phyloP scores from a whole-genome alignment of 2,329 filamentous ascomycete genomes.

The Colletotrichum liriopes region DNA sequence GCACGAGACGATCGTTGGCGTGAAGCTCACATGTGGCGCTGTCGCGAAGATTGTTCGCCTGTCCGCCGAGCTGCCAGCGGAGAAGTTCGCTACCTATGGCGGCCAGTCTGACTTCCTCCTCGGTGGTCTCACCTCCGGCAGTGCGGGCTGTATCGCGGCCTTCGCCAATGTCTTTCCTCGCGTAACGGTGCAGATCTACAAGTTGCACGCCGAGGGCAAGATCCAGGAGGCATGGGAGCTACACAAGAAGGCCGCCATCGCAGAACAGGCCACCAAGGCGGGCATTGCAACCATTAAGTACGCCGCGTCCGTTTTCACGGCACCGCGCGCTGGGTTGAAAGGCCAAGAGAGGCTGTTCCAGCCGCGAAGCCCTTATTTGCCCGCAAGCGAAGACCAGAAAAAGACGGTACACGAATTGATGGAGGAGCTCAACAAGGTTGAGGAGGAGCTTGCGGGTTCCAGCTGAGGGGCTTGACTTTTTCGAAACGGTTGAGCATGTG shows the following conservation, averaged over 20 bases:
- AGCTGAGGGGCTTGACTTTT: slow-evolving; percentile 4
- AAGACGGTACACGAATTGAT: slow-evolving; percentile 57
- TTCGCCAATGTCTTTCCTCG: slow-evolving; percentile 75
- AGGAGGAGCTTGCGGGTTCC: slow-evolving; percentile 47
- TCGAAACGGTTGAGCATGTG: background rate
- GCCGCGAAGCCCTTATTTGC: slow-evolving; percentile 75
- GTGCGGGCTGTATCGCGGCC: slow-evolving; percentile 73
- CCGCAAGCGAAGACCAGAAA: slow-evolving; percentile 61
- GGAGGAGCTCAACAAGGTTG: slow-evolving; percentile 62
- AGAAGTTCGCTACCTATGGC: slow-evolving; percentile 77
- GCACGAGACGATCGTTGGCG: slow-evolving; percentile 72
- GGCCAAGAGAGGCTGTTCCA: slow-evolving; percentile 71
- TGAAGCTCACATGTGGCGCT: slow-evolving; percentile 78
- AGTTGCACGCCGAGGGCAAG: slow-evolving; percentile 72
- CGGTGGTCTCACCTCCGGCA: slow-evolving; percentile 71
- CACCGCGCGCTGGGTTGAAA: slow-evolving; percentile 71
- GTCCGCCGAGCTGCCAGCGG: slow-evolving; percentile 62
- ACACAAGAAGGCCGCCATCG: slow-evolving; percentile 74
- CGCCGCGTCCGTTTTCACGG: slow-evolving; percentile 74
- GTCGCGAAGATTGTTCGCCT: slow-evolving; percentile 81
- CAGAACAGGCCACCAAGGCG: slow-evolving; percentile 76
- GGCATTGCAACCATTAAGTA: slow-evolving; percentile 80
- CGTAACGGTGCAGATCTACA: slow-evolving; percentile 71
- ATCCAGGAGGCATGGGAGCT: slow-evolving; percentile 71
- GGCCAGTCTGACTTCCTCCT: slow-evolving; percentile 82